Conservation (phyloP, 2,329 filamentous ascomycete genomes). For the Penicillium sp. region DNA sequence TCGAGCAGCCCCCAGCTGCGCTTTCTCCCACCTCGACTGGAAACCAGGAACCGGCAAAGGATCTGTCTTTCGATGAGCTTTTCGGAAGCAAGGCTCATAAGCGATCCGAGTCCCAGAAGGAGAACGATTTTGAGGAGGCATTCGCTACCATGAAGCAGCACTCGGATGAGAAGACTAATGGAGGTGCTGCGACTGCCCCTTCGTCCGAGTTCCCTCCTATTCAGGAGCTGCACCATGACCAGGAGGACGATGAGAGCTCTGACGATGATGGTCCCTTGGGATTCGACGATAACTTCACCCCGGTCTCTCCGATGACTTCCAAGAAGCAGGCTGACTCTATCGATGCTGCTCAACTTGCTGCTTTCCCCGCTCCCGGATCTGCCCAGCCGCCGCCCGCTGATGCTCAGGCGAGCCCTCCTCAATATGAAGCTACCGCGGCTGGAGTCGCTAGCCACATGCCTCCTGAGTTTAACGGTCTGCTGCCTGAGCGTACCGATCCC, state of each 20-base stretch:
- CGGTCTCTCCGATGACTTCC: slow-evolving; percentile 54
- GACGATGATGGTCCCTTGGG: slow-evolving; percentile 67
- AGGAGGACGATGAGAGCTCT: slow-evolving; percentile 80
- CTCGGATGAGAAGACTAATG: slow-evolving; percentile 46
- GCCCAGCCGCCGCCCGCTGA: slow-evolving; percentile 54
- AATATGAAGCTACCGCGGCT: slow-evolving; percentile 37
- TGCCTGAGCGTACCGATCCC: slow-evolving; percentile 46
- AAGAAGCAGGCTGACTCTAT: slow-evolving; percentile 37
- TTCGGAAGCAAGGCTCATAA: slow-evolving; percentile 50
- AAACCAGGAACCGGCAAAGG: slow-evolving; percentile 34
- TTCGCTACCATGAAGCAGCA: slow-evolving; percentile 54
- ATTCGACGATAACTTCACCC: slow-evolving; percentile 91
- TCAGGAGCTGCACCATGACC: slow-evolving; percentile 77
- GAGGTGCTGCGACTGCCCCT: slow-evolving; percentile 30
- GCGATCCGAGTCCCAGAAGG: slow-evolving; percentile 51
- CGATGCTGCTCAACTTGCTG: slow-evolving; percentile 43
- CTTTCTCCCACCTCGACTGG: slow-evolving; percentile 47
- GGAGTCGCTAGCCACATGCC: slow-evolving; percentile 37
- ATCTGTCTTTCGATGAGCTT: slow-evolving; percentile 51
- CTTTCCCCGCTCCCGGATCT: slow-evolving; percentile 47
- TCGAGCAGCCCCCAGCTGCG: slow-evolving; percentile 40
- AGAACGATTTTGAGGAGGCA: slow-evolving; percentile 53
- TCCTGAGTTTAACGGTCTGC: slow-evolving; percentile 45
- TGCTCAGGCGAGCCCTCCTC: slow-evolving; percentile 61
- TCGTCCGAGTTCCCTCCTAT: slow-evolving; percentile 87